phyloP scores from a whole-genome alignment of 2,329 filamentous ascomycete genomes.

The Stagonosporopsis vannaccii region DNA sequence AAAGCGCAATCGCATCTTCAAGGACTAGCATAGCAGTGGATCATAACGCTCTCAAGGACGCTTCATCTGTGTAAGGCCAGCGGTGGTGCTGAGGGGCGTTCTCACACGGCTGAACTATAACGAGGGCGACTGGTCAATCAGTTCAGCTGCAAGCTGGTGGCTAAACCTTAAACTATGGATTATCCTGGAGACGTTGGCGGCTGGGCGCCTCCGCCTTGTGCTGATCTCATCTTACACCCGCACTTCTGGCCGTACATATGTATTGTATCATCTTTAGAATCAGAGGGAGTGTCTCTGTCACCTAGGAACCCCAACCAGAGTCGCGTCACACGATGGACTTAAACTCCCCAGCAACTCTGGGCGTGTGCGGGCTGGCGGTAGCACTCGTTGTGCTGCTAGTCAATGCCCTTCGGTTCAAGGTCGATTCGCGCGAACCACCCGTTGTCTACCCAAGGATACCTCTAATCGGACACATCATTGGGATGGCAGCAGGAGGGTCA shows the following conservation, averaged over 20 bases:
- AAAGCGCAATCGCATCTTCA: not conserved
- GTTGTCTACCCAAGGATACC: conserved; percentile 53
- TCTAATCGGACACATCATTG: conserved; percentile 57
- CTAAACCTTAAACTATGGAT: no score
- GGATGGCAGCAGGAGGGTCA: conserved; percentile 47
- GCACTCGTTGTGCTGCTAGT: conserved; percentile 12
- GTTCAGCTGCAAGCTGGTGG: not conserved
- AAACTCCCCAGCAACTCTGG: conserved; percentile 6
- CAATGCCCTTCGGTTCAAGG: conserved; percentile 21
- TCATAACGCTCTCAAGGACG: not conserved
- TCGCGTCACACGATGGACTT: not conserved
- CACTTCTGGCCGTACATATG: not conserved
- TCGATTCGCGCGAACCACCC: conserved; percentile 53
- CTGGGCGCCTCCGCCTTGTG: not conserved
- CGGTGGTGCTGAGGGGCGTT: not conserved
- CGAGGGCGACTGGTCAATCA: no score
- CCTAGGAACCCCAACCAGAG: not conserved
- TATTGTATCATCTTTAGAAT: not conserved
- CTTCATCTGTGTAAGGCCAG: not conserved
- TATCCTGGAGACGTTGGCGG: not conserved
- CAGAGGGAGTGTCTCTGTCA: not conserved
- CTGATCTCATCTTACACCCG: no score
- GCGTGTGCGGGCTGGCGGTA: conserved; percentile 13
- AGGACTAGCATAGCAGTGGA: not conserved
- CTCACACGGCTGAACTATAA: not conserved